Evolutionary conservation across 176 grass and related monocot species (phyloP), one percentile per base, ranked within the genome.

Genomic region (Stipa capillata): DNA sequence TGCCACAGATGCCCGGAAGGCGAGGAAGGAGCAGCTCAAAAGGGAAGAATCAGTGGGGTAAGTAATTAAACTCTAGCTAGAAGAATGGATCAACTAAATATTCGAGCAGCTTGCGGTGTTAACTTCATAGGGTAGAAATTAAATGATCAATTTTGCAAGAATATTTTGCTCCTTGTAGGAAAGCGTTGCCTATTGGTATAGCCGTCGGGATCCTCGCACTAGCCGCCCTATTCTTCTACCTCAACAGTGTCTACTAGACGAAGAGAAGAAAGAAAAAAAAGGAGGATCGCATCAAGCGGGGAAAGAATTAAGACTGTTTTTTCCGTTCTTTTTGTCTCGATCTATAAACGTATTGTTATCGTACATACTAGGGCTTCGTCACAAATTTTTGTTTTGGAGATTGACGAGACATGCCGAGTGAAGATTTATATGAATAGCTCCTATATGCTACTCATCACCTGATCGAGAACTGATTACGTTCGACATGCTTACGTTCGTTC

Each of bases 1-100:
- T 50, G 20, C 80, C 54, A 83, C 77, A 0, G 81, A 78, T 31
- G 80, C 61, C 17, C 83, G 96, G 16, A 95, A 98, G 82, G 85
- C 88, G 16, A 99, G 96, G 75, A 99, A 99, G 77, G 92, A 85
- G 28, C 83, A 99, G 77, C 41, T 99, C 49, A 94, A 99, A 60
- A 93, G 52, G 82, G 96, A 95, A 7, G 86, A 95, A 74, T 10
- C 70, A 4, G 32, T 91, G 3, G 96, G 96, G 96, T 99, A 88
- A 88, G 13, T 41, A 43, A 25, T 15, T 44, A 8, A 56, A 45
- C 17, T 23, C 42, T 45, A 77, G n/a, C 0, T 62, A 53, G 10
- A 68, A 49, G 5, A 55, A 21, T 0, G 11, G 28, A 39, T 0
- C 3, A 29, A 51, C 16, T 17, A 49, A 15, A 6, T 37, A n/a